Conservation (phyloP, 2,329 filamentous ascomycete species). For the Beauveria sp. region DNA sequence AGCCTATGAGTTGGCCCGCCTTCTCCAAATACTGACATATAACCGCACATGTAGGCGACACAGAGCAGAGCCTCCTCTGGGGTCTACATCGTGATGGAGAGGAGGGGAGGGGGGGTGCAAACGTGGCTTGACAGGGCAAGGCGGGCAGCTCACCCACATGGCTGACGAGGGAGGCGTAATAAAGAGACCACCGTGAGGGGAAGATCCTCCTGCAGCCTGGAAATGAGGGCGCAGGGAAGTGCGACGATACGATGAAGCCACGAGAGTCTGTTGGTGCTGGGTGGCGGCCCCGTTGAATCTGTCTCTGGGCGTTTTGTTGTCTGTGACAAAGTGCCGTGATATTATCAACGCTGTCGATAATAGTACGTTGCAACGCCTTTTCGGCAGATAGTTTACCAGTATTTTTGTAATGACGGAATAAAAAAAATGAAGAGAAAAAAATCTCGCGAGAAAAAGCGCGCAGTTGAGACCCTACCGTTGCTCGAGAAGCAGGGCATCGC, state of each 20-base stretch:
- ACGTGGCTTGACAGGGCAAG: background rate
- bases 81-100: background rate
- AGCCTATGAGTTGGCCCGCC: too few species aligned
- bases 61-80: background rate
- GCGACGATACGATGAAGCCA: constrained; percentile 6
- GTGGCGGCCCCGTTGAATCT: background rate
- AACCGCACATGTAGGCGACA: background rate
- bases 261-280: background rate
- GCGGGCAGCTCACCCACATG: background rate
- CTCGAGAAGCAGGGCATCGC: background rate
- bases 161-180: background rate
- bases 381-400: too few species aligned
- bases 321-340: background rate
- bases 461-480: too few species aligned
- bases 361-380: too few species aligned
- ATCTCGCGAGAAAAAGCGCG: too few species aligned
- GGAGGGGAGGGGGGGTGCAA: background rate
- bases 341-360: background rate
- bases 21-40: background rate
- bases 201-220: background rate
- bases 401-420: background rate
- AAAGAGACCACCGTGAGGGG: background rate
- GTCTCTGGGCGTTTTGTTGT: background rate
- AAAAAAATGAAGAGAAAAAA: background rate
- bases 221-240: background rate